These are phyloP conservation scores for Trichoderma atrobrunneum DNA, from an alignment of 2,329 filamentous ascomycete species.

Conservation along the genomic window DNA sequence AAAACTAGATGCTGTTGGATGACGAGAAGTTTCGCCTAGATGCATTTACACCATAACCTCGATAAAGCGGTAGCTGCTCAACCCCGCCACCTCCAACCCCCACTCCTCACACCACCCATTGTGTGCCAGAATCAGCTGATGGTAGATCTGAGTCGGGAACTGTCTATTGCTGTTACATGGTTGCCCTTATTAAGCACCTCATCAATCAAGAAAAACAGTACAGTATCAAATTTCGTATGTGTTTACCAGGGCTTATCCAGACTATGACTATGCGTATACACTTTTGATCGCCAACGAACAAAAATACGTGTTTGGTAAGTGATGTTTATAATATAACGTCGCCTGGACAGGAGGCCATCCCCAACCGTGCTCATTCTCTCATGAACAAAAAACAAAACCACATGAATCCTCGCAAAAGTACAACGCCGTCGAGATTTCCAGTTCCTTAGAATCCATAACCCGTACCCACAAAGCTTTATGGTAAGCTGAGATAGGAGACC, in stretches of 20 bases:
- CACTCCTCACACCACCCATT: conserved; percentile 11
- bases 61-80: conserved; percentile 22
- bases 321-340: neutral
- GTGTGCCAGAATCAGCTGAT: neutral
- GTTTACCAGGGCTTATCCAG: neutral
- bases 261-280: conserved; percentile 12
- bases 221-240: neutral
- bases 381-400: neutral
- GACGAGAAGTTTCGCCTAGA: neutral
- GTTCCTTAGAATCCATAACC: conserved; percentile 25
- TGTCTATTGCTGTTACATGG: neutral
- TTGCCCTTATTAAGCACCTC: neutral
- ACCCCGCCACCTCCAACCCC: neutral
- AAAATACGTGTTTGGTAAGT: conserved; percentile 3
- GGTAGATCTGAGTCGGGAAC: neutral
- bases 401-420: conserved; percentile 19
- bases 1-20: neutral
- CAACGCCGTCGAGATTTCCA: conserved; percentile 31
- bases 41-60: conserved; percentile 22
- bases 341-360: neutral
- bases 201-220: neutral
- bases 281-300: conserved; percentile 1
- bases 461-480: conserved; percentile 22
- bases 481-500: conserved; percentile 23
- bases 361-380: neutral